Base-by-base conservation (phyloP, 1,284 basidiomycete genomes). In the Ceratobasidium papillatum region DNA sequence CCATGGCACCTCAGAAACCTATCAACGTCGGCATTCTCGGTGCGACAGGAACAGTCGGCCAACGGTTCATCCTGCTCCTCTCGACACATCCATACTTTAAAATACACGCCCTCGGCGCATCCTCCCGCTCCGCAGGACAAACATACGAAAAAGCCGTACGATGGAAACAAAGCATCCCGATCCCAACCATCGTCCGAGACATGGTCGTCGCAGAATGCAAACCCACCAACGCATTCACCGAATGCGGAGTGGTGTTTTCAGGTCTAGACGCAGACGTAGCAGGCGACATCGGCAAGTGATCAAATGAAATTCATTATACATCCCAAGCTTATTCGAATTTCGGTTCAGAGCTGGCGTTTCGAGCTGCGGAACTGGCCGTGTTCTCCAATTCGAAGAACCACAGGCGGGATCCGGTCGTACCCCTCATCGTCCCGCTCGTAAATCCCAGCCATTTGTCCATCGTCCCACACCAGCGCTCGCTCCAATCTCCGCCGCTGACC, bases 381-480 rank as follows among this genome's bases (percentile, higher is more conserved):
- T 99, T 99, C 84, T 98, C 96, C 34, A 99, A 99, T 80, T 92
- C 98, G n/a, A 98, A 98, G 84, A 99, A 96, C 83, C 96, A 93
- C 84, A 89, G 98, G 71, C 87, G 95, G 47, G 97, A 99, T 83
- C 95, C 95, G 2, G 85, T 92, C 76, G 96, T 98, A n/a, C 98
- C 98, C 0, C 91, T 99, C 81, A 90, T 99, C 83, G 98, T 99
- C 8, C 98, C 98, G 17, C 91, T 99, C 79, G 96, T 98, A 79
- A 99, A 99, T 84, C 87, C 95, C 0, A 85, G 86, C 7, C 98
- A 99, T 82, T 85, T 99, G 66, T 85, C 89, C 77, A 94, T 99
- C 80, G 86, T 99, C 78, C 87, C 88, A 0, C 91, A 95, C 80
- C 98, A 99, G 83, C 91, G 87, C 76, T 80, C 88, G 11, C 83